Evolutionary conservation across 495 filamentous ascomycete species (phyloP), one percentile per base, ranked within the genome.

Genomic region (Darksidea phi): DNA sequence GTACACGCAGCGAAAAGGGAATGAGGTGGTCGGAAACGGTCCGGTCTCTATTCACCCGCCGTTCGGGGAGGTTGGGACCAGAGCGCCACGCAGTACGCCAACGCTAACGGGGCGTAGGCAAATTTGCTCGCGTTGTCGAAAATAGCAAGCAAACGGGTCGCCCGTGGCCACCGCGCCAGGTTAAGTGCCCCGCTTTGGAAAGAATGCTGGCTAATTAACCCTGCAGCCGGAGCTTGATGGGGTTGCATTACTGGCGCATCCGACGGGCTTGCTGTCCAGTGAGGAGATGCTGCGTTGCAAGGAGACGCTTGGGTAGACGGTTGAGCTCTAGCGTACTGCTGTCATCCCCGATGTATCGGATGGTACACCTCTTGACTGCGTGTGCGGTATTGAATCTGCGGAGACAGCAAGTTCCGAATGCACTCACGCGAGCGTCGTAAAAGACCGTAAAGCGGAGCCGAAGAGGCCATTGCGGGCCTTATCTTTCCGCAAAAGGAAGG

Each of bases 151-250:
- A 17, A 64, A 59, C 54, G 48, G 43, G 24, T 37, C 50, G 24
- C 37, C 37, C 48, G 12, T 20, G 52, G 50, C 10, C 0, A 5
- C n/a, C 18, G 34, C 52, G 28, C 52, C 56, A 15, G 23, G 46
- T 18, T 23, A 56, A 64, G 48, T 28, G 43, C 49, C 42, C 61
- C 61, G 50, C 55, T 48, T 57, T 28, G 2, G 37, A 2, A 15
- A 12, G 48, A 64, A 54, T 59, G 54, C 38, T 1, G 49, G 42
- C 41, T 54, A 64, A 64, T 64, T 64, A 64, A 32, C 54, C 17
- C 15, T 45, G 17, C 11, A 36, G 26, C 41, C n/a, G 25, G 24
- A 32, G 25, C 46, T 26, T 41, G 45, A 49, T 50, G 46, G 13
- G 4, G 1, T 46, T 38, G 32, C n/a, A n/a, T 28, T n/a, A 11